These are phyloP conservation scores for Aspergillus biplanus DNA, from an alignment of 495 filamentous ascomycete genomes.

Conservation along the genomic window DNA sequence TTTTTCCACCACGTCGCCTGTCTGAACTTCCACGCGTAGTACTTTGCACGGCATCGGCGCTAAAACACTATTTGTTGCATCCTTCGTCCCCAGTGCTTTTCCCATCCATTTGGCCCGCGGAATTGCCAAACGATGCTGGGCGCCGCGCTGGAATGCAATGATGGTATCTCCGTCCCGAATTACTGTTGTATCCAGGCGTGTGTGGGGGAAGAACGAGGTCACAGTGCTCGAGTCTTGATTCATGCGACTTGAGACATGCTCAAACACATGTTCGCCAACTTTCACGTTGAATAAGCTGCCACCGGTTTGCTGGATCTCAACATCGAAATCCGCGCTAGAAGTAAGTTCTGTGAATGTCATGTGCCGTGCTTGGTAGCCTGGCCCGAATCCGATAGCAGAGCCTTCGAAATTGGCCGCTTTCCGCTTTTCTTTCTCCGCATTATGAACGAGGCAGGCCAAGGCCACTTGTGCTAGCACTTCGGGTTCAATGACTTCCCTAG, in stretches of 20 bases:
- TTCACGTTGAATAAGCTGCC: constrained; percentile 65
- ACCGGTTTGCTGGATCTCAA: constrained; percentile 67
- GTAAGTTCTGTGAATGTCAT: constrained; percentile 56
- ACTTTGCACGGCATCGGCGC: constrained; percentile 97
- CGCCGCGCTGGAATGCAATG: constrained; percentile 81
- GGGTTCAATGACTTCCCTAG: constrained; percentile 51
- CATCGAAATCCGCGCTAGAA: constrained; percentile 52
- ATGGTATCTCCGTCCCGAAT: constrained; percentile 71
- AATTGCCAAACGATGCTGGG: constrained; percentile 70
- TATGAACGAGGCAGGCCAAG: constrained; percentile 63
- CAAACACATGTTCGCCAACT: constrained; percentile 56
- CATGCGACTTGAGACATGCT: constrained; percentile 48
- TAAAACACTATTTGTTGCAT: constrained; percentile 78
- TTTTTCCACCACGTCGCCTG: constrained; percentile 80
- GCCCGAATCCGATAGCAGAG: constrained; percentile 55
- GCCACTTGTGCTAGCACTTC: constrained; percentile 85
- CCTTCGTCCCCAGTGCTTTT: constrained; percentile 82
- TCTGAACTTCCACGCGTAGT: constrained; percentile 78
- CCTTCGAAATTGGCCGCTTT: constrained; percentile 31
- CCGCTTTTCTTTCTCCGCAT: constrained; percentile 25
- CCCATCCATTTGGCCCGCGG: constrained; percentile 78
- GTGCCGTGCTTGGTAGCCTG: constrained; percentile 54
- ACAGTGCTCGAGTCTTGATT: constrained; percentile 41
- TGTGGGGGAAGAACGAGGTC: constrained; percentile 70
- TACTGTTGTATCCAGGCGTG: constrained; percentile 79